Conservation (phyloP, 176 grass and related monocot species). For the Lolium rigidum region DNA sequence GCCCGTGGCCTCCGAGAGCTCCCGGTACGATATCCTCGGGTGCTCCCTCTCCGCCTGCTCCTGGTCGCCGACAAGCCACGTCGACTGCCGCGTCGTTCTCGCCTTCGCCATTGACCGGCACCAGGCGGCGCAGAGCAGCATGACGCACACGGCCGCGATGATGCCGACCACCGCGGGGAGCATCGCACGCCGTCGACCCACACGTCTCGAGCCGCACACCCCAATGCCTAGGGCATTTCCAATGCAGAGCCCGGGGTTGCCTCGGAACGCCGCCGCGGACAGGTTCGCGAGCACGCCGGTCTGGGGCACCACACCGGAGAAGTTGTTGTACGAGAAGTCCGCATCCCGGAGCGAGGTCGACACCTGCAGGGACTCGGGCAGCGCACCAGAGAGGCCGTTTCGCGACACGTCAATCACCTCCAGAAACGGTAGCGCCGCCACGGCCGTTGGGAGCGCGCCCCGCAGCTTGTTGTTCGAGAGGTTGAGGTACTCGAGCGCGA, state of each 20-base stretch:
- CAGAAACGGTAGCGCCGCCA: slow-evolving; percentile 75
- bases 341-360: slow-evolving; percentile 48
- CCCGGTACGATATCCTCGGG: slow-evolving; percentile 74
- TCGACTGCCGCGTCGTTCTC: slow-evolving; percentile 19
- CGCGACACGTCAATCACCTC: slow-evolving; percentile 72
- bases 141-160: slow-evolving; percentile 25
- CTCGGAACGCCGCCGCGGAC: slow-evolving; percentile 62
- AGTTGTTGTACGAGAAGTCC: slow-evolving; percentile 87
- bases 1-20: slow-evolving; percentile 73
- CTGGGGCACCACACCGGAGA: slow-evolving; percentile 65
- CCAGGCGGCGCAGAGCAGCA: neutral
- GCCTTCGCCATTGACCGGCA: neutral
- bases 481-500: slow-evolving; percentile 91
- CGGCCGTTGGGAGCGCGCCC: slow-evolving; percentile 48
- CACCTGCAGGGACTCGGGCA: slow-evolving; percentile 57
- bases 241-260: slow-evolving; percentile 63
- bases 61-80: slow-evolving; percentile 14
- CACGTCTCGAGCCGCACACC: slow-evolving; percentile 37
- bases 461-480: slow-evolving; percentile 64
- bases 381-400: slow-evolving; percentile 51
- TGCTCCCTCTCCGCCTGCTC: slow-evolving; percentile 61
- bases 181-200: slow-evolving; percentile 17
- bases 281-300: slow-evolving; percentile 48
- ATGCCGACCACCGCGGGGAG: slow-evolving; percentile 31
- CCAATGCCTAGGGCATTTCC: slow-evolving; percentile 40